Base-by-base conservation (phyloP, 345 rosid species). In the Syzygium grande region DNA sequence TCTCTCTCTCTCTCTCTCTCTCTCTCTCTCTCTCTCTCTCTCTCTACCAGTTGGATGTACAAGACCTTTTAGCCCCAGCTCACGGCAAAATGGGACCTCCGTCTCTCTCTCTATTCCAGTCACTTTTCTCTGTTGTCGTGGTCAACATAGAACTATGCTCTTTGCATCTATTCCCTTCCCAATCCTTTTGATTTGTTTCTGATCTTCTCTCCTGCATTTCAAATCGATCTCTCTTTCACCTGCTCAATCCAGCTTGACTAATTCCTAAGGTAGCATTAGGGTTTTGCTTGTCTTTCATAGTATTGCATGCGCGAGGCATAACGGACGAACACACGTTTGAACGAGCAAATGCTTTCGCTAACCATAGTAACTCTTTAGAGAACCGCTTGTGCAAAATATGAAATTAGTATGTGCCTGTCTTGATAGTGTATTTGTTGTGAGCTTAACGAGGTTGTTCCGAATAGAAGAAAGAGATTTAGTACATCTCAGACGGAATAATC, bases 131-230 rank as follows among this genome's bases (percentile, higher is more conserved):
- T 83, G 68, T 63, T 43, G 89, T 88, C 91, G 88, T 88, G n/a
- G 83, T 92, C 93, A 89, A 85, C 89, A 88, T 58, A 90, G 87
- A 91, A 85, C 89, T 46, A 86, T 85, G 89, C 92, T 73, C 80
- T 27, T 43, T 83, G 41, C 59, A 89, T 88, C 87, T 23, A 58
- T 63, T 15, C 53, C 25, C 16, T 17, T 68, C 21, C 53, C n/a
- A 5, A 34, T 41, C 84, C 55, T 14, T 87, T 88, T 49, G 61
- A 89, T 77, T 85, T 77, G 43, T 61, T 51, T 86, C 41, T 29
- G 2, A n/a, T 27, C 15, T n/a, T 84, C 22, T 51, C 53, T 52
- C 38, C 56, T 52, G 86, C 38, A 15, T 84, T 84, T 55, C 43
- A 51, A 25, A 27, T n/a, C n/a, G n/a, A n/a, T 16, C 52, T 84